Evolutionary conservation across 148 eudicot species (phyloP).

Genomic region (Rhododendron simsii): DNA sequence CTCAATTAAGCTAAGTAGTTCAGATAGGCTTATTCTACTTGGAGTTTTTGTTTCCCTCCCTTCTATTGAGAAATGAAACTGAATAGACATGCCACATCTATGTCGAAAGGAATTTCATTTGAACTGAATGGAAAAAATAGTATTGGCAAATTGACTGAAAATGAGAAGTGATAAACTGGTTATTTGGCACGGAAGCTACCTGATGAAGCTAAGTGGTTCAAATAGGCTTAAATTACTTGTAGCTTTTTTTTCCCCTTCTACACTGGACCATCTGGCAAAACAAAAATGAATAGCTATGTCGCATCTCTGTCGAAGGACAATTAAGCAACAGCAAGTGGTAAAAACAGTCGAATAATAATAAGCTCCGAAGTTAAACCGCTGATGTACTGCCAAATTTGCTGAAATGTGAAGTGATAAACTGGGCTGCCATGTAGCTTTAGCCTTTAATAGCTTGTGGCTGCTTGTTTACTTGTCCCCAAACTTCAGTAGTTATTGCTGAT

Average conservation of each 20-base stretch:
- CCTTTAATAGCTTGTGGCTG: too few species aligned
- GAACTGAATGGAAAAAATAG: too few species aligned
- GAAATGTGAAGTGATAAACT: background rate
- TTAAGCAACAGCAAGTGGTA: background rate
- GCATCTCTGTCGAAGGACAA: background rate
- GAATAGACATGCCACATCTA: too few species aligned
- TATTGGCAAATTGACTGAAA: too few species aligned
- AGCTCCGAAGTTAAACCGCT: background rate
- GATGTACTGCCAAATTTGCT: background rate
- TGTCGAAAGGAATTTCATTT: too few species aligned
- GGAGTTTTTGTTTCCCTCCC: background rate
- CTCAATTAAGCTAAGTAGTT: background rate
- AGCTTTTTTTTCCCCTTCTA: background rate
- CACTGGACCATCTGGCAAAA: background rate
- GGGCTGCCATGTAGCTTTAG: background rate
- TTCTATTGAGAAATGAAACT: background rate
- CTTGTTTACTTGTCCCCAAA: background rate
- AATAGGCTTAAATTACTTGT: background rate
- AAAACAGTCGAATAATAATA: background rate
- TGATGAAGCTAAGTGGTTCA: background rate
- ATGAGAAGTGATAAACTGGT: too few species aligned
- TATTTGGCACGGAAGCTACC: background rate
- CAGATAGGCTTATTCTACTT: background rate
- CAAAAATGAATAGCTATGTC: background rate
- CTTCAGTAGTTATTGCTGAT: background rate